Conservation (phyloP, 345 rosid species). For the Conringia planisiliqua region DNA sequence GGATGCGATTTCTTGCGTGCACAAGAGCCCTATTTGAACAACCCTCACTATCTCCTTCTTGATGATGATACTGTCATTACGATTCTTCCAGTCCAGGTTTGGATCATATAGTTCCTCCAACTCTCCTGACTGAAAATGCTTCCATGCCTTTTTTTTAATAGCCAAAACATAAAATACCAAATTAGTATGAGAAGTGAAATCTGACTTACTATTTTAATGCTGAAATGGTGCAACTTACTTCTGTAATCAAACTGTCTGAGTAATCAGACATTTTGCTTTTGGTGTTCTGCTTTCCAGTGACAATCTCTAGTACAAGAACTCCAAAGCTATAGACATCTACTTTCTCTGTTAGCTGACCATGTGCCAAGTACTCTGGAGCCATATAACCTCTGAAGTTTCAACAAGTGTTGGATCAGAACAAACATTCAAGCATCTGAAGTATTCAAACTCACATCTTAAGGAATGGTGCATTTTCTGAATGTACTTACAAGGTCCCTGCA, state of each 20-base stretch:
- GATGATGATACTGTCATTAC: conserved; percentile 34
- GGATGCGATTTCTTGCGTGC: conserved; percentile 72
- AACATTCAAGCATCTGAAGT: not conserved
- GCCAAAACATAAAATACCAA: not conserved
- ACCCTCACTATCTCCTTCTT: conserved; percentile 60
- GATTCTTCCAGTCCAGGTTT: conserved; percentile 48
- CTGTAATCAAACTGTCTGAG: conserved; percentile 70
- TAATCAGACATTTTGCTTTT: conserved; percentile 65
- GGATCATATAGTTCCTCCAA: conserved; percentile 71
- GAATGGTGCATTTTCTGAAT: not conserved
- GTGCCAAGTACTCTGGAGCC: conserved; percentile 94
- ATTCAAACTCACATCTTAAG: not conserved
- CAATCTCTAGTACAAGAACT: conserved; percentile 76
- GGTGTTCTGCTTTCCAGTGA: conserved; percentile 78
- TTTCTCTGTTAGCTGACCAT: conserved; percentile 92
- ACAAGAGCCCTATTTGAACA: conserved; percentile 72
- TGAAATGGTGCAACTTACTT: conserved; percentile 46
- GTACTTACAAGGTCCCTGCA: conserved; percentile 88
- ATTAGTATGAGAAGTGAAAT: conserved; percentile 14
- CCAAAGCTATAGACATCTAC: conserved; percentile 90
- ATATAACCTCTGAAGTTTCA: conserved; percentile 72
- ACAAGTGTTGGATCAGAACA: not conserved
- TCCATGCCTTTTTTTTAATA: conserved; percentile 56
- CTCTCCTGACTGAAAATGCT: conserved; percentile 60
- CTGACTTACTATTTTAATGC: not conserved